A percentile compares a stretch with the other conserved stretches of the same genome.
Evolutionary conservation across 75 land plant genomes (phyloP).

Genomic region (Pinus tabuliformis): DNA sequence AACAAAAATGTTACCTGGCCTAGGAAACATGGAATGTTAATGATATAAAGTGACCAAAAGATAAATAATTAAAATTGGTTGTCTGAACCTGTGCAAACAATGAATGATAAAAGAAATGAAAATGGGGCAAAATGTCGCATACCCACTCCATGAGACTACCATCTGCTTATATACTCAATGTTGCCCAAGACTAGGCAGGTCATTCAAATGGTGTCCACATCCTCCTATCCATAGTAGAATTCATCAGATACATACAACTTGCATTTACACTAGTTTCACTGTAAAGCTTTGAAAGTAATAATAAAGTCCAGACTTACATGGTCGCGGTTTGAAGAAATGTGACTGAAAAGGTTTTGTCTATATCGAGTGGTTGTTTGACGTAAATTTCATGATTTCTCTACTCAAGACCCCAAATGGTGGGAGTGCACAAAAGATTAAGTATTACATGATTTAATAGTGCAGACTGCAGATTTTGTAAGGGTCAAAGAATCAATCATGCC

Average conservation of each 20-base stretch:
- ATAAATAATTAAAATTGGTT: no score
- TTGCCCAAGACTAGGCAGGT: constrained; percentile 87
- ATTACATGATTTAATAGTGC: no score
- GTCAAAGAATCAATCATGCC: no score
- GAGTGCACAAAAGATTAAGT: no score
- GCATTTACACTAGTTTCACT: not conserved
- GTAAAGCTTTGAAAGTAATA: not conserved
- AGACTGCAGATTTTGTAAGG: no score
- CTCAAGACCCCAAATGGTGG: no score
- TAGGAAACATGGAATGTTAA: no score
- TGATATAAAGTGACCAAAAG: no score
- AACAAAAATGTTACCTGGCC: no score
- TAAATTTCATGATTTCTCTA: no score
- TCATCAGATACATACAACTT: not conserved
- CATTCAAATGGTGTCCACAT: constrained; percentile 63
- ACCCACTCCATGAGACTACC: constrained; percentile 93
- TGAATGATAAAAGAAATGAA: not conserved
- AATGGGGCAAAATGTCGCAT: not conserved
- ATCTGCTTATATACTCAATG: constrained; percentile 92
- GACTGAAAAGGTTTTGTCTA: constrained; percentile 75
- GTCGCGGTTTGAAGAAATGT: constrained; percentile 84
- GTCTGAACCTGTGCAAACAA: no score
- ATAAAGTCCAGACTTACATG: constrained; percentile 24
- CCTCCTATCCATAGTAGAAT: not conserved
- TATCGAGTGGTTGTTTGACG: constrained; percentile 15